These are phyloP conservation scores for Stipa capillata DNA, from an alignment of 176 grass and related monocot species.

Conservation along the genomic window DNA sequence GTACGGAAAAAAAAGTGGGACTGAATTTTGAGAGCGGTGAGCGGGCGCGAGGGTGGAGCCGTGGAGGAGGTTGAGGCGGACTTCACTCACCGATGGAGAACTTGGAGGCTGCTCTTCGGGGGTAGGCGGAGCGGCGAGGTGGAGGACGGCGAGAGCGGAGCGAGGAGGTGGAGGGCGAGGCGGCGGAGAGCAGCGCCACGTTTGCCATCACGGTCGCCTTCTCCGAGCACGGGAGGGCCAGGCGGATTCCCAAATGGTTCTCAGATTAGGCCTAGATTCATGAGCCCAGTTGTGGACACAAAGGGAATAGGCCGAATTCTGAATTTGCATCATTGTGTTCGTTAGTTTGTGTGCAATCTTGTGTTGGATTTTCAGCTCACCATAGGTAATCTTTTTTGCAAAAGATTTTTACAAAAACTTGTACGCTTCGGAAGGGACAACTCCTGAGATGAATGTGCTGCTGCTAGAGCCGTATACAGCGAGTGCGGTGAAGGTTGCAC, in stretches of 20 bases:
- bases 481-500: no score
- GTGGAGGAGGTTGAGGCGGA: neutral
- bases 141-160: neutral
- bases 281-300: neutral
- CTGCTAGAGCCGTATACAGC: no score
- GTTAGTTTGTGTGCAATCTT: neutral
- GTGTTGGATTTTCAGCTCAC: no score
- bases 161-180: slow-evolving; percentile 14
- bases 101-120: neutral
- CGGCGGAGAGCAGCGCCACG: slow-evolving; percentile 24
- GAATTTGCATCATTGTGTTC: neutral
- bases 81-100: slow-evolving; percentile 24
- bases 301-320: neutral
- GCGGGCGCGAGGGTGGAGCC: neutral
- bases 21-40: neutral
- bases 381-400: no score
- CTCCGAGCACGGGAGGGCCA: neutral
- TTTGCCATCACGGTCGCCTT: slow-evolving; percentile 27
- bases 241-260: neutral
- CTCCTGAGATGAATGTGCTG: no score
- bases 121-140: neutral
- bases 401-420: no score
- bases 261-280: neutral
- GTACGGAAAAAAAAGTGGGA: neutral
- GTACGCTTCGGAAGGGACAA: no score